phyloP scores from a whole-genome alignment of 352 stramenopile species.

The Globisporangium camurandrum region DNA sequence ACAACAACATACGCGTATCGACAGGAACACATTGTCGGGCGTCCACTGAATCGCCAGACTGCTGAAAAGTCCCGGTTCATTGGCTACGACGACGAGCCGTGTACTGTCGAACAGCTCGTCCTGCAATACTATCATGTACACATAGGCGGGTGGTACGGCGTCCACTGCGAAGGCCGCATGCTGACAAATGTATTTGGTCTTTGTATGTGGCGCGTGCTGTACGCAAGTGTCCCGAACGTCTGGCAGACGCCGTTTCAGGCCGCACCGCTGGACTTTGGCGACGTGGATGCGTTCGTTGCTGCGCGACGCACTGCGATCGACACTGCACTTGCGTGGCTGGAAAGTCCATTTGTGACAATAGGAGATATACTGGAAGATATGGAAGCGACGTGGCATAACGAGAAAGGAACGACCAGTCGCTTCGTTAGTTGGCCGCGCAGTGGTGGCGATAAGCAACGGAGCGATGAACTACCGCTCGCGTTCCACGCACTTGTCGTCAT shows the following conservation, averaged over 20 bases:
- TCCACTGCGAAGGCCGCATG: constrained; percentile 77
- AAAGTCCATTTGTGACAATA: too few relatives aligned
- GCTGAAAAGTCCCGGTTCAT: constrained; percentile 83
- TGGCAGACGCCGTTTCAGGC: constrained; percentile 85
- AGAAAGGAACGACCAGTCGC: constrained; percentile 48
- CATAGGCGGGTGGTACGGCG: constrained; percentile 65
- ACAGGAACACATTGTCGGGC: constrained; percentile 46
- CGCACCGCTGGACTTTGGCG: constrained; percentile 64
- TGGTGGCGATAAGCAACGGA: too few relatives aligned
- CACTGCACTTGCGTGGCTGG: constrained; percentile 21
- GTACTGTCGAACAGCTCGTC: constrained; percentile 79
- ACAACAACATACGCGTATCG: constrained; percentile 42
- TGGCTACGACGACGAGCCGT: constrained; percentile 81
- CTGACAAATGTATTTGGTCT: constrained; percentile 75
- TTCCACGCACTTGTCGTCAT: constrained; percentile 46
- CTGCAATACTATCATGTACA: constrained; percentile 63
- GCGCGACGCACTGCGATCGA: constrained; percentile 38
- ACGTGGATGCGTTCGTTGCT: constrained; percentile 43
- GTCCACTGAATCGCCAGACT: constrained; percentile 65
- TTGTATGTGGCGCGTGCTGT: constrained; percentile 87
- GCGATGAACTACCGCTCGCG: constrained; percentile 23
- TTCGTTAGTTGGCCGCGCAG: constrained; percentile 55
- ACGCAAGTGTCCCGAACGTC: constrained; percentile 65
- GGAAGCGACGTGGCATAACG: constrained; percentile 22
- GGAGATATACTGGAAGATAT: constrained; percentile 40